Evolutionary conservation across 345 rosid species (phyloP), one percentile per base, ranked within the genome.

Genomic region (Cardamine chenopodiifolia): DNA sequence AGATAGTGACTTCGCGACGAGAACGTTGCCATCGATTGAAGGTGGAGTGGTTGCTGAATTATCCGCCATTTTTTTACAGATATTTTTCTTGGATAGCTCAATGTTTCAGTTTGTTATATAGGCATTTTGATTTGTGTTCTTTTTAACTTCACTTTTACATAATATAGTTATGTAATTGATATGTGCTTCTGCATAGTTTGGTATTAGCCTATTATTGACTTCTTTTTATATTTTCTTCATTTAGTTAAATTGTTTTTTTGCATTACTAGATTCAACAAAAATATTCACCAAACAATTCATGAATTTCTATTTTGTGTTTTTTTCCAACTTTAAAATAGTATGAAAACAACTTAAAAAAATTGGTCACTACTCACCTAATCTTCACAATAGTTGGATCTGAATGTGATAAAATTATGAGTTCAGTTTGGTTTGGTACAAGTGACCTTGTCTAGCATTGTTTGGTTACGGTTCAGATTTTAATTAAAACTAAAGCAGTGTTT

Each of bases 1-100:
- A 29, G 84, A 78, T 3, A 95, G 82, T 48, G 92, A 81, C 68
- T 82, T 86, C 1, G 97, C 93, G 12, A 85, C 91, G 72, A 92
- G 71, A 44, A 65, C 25, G 76, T 89, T 90, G 65, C 99, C 99
- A 63, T 95, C 97, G 40, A 92, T 50, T 23, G 77, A 65, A 35
- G 64, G 50, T 56, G 67, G 31, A 9, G 58, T 54, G 57, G 74
- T 18, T 32, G 52, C 28, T 53, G 79, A 77, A 26, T 70, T 49
- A 12, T 71, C 81, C 57, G 73, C 77, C 81, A 78, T 77, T 15
- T 22, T 18, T 22, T 18, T 22, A 62, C 18, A 28, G 70, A 62
- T 74, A n/a, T n/a, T 1, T 12, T 34, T 25, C 54, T 70, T 58
- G 28, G 39, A 2, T 64, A 29, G 47, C 28, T 57, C 25, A 17